These are phyloP conservation scores for Fusarium sp. DNA, from an alignment of 2,329 filamentous ascomycete genomes.

Conservation along the genomic window DNA sequence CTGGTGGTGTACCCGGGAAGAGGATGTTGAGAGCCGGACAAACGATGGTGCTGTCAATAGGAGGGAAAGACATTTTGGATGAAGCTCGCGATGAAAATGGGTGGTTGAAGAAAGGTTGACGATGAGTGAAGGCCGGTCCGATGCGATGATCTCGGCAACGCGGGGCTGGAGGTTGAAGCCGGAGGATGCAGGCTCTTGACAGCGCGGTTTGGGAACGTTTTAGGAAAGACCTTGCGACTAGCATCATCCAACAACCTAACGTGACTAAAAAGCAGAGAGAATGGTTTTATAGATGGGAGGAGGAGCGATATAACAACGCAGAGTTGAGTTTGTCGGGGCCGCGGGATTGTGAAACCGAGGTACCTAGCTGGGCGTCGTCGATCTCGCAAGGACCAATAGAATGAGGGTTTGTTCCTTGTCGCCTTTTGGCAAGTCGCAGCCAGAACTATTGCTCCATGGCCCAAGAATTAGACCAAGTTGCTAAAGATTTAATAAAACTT, in stretches of 20 bases:
- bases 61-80: slow-evolving; percentile 28
- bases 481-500: background rate
- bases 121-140: slow-evolving; percentile 1
- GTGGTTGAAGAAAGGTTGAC: background rate
- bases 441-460: background rate
- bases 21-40: slow-evolving; percentile 44
- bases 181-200: slow-evolving; percentile 19
- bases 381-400: background rate
- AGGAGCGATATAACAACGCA: background rate
- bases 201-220: slow-evolving; percentile 22
- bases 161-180: slow-evolving; percentile 12
- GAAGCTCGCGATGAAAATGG: slow-evolving; percentile 25
- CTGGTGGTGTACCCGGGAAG: slow-evolving; percentile 40
- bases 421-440: background rate
- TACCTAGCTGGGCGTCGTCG: slow-evolving; percentile 4
- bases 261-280: background rate
- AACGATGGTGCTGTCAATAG: slow-evolving; percentile 42
- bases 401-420: background rate
- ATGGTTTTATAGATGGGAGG: background rate
- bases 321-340: slow-evolving; percentile 1
- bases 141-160: slow-evolving; percentile 8
- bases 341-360: slow-evolving; percentile 30
- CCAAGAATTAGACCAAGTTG: background rate
- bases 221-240: slow-evolving; percentile 8
- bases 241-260: slow-evolving; percentile 19